phyloP scores from a whole-genome alignment of 352 stramenopile species.

The Pythium phragmiticola region DNA sequence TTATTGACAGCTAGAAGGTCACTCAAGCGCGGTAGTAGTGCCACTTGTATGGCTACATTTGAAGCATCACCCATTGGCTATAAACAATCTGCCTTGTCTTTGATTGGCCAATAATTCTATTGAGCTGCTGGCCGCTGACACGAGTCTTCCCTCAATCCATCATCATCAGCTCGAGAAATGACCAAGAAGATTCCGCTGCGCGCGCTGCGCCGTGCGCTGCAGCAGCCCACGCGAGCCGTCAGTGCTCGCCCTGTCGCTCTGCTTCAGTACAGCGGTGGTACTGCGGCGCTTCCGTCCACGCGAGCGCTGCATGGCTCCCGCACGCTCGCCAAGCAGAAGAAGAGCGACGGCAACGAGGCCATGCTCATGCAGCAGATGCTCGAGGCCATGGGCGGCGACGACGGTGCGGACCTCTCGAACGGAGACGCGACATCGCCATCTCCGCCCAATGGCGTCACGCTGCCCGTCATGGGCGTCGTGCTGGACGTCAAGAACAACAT shows the following conservation, averaged over 20 bases:
- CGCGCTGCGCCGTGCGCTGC: conserved; percentile 15
- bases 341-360: conserved; percentile 47
- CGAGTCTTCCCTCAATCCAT: not conserved
- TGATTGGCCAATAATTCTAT: conserved; percentile 6
- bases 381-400: conserved; percentile 56
- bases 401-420: conserved; percentile 16
- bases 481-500: conserved; percentile 73
- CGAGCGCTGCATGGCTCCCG: conserved; percentile 20
- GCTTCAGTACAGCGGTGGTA: not conserved
- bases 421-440: conserved; percentile 15
- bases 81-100: not conserved
- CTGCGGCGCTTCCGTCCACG: not conserved
- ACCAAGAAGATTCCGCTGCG: not conserved
- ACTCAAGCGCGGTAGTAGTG: too few species aligned
- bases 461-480: conserved; percentile 52
- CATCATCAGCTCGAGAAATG: not conserved
- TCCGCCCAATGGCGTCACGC: conserved; percentile 20
- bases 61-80: not conserved
- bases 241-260: not conserved
- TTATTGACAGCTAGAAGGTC: too few species aligned
- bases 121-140: conserved; percentile 13
- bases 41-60: conserved; percentile 1
- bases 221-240: not conserved
- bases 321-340: conserved; percentile 14
- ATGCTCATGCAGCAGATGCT: conserved; percentile 69